Percentiles rank a stretch among this genome's conserved stretches.
Evolutionary conservation across 2,329 filamentous ascomycete genomes (phyloP).

Genomic region (Nemania sp.): DNA sequence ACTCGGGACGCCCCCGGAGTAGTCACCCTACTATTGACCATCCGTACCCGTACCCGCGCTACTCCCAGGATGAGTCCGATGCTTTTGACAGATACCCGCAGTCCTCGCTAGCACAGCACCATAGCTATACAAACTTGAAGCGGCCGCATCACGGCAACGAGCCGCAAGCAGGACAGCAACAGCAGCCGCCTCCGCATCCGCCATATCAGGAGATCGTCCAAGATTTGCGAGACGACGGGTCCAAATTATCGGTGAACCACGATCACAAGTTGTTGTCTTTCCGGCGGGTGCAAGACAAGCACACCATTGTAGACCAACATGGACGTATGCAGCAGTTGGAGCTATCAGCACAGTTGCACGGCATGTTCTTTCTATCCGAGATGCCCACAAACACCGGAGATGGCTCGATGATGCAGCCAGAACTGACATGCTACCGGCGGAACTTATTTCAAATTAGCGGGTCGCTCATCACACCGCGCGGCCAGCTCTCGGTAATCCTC

Average conservation of each 20-base stretch:
- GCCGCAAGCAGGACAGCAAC: slow-evolving; percentile 20
- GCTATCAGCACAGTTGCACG: slow-evolving; percentile 74
- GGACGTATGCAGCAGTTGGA: slow-evolving; percentile 64
- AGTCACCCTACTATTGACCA: slow-evolving; percentile 55
- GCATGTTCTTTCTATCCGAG: slow-evolving; percentile 88
- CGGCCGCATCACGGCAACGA: slow-evolving; percentile 51
- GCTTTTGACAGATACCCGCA: slow-evolving; percentile 58
- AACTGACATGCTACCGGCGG: slow-evolving; percentile 92
- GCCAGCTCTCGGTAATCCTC: slow-evolving; percentile 72
- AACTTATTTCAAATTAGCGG: slow-evolving; percentile 97
- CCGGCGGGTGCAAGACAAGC: slow-evolving; percentile 60
- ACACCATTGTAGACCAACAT: slow-evolving; percentile 62
- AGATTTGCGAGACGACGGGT: slow-evolving; percentile 61
- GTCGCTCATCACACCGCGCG: slow-evolving; percentile 77
- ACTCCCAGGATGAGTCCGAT: slow-evolving; percentile 58
- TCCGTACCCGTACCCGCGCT: slow-evolving; percentile 57
- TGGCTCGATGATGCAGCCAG: slow-evolving; percentile 66
- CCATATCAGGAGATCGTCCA: slow-evolving; percentile 64
- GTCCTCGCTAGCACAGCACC: slow-evolving; percentile 51
- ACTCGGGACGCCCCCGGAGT: slow-evolving; percentile 54
- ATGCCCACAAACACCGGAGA: slow-evolving; percentile 67
- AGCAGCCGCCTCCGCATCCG: slow-evolving; percentile 41
- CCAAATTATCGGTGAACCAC: slow-evolving; percentile 60
- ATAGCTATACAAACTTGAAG: slow-evolving; percentile 60
- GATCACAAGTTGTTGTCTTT: slow-evolving; percentile 65